A percentile compares a stretch with the other conserved stretches of the same genome.
Evolutionary conservation across 306 rosid species (phyloP).

Genomic region (Quercus aquifolioides): DNA sequence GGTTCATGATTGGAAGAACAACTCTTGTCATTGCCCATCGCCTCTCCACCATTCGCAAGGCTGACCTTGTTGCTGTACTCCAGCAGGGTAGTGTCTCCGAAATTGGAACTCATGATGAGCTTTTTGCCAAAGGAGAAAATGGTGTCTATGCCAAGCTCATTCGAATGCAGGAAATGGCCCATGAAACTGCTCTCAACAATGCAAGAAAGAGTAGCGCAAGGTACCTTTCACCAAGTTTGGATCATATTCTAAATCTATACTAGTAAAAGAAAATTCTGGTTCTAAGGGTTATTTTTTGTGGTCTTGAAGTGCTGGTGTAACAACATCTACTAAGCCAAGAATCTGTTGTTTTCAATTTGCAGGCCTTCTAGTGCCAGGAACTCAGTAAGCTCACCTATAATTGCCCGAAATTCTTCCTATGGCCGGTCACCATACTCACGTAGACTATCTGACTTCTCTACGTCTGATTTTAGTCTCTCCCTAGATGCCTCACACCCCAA

Average conservation of each 20-base stretch:
- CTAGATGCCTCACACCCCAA: slow-evolving; percentile 76
- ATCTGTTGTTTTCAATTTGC: slow-evolving; percentile 24
- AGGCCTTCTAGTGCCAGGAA: slow-evolving; percentile 99
- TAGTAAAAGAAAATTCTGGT: background rate
- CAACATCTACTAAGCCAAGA: background rate
- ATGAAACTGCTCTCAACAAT: slow-evolving; percentile 83
- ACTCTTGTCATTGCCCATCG: slow-evolving; percentile 94
- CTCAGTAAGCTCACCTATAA: slow-evolving; percentile 98
- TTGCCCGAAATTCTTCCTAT: slow-evolving; percentile 91
- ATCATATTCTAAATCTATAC: background rate
- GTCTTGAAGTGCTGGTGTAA: background rate
- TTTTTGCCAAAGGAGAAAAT: slow-evolving; percentile 78
- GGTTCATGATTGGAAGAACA: slow-evolving; percentile 96
- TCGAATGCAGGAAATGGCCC: slow-evolving; percentile 87
- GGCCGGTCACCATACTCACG: slow-evolving; percentile 98
- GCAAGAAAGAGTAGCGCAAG: slow-evolving; percentile 99
- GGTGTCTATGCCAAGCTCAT: slow-evolving; percentile 95
- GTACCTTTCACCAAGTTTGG: slow-evolving; percentile 37
- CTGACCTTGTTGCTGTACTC: slow-evolving; percentile 85
- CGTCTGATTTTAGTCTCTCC: slow-evolving; percentile 88
- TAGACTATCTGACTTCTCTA: slow-evolving; percentile 93
- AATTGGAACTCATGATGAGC: slow-evolving; percentile 96
- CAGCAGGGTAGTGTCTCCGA: slow-evolving; percentile 85
- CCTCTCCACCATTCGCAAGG: slow-evolving; percentile 89
- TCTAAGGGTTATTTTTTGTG: background rate